Conservation (phyloP, 176 grass and related monocot species). For the Echinochloa phyllopogon region DNA sequence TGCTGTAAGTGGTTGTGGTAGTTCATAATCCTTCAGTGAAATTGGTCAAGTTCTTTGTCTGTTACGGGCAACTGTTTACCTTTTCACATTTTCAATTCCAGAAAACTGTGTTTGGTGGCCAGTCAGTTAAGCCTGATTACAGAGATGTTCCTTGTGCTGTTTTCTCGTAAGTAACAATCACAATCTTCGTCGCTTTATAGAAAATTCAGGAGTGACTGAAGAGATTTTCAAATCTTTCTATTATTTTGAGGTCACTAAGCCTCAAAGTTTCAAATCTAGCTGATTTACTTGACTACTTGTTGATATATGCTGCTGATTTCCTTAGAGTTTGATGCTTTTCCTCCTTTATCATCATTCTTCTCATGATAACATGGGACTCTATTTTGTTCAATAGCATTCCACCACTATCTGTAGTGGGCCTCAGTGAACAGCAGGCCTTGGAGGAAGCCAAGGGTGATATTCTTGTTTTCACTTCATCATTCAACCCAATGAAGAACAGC, state of each 20-base stretch:
- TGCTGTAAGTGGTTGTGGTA: constrained; percentile 66
- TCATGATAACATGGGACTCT: constrained; percentile 17
- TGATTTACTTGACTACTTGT: neutral
- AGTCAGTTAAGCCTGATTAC: constrained; percentile 85
- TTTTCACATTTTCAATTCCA: constrained; percentile 41
- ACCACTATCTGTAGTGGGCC: constrained; percentile 84
- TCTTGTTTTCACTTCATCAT: constrained; percentile 82
- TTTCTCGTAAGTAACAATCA: constrained; percentile 60
- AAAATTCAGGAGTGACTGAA: neutral
- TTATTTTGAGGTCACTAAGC: neutral
- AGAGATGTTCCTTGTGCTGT: constrained; percentile 91
- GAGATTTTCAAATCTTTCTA: neutral
- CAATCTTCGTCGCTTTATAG: neutral
- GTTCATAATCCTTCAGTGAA: neutral
- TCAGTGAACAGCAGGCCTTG: constrained; percentile 82
- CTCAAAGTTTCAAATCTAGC: neutral
- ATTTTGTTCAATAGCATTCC: constrained; percentile 67
- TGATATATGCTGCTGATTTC: neutral
- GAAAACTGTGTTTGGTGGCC: constrained; percentile 98
- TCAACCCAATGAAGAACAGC: constrained; percentile 96
- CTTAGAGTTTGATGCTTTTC: neutral
- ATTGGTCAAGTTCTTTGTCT: constrained; percentile 26
- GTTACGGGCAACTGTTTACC: constrained; percentile 25
- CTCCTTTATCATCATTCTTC: neutral
- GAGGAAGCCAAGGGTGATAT: constrained; percentile 72